Conservation (phyloP, 1,284 basidiomycete genomes). For the Hortiboletus rubellus region DNA sequence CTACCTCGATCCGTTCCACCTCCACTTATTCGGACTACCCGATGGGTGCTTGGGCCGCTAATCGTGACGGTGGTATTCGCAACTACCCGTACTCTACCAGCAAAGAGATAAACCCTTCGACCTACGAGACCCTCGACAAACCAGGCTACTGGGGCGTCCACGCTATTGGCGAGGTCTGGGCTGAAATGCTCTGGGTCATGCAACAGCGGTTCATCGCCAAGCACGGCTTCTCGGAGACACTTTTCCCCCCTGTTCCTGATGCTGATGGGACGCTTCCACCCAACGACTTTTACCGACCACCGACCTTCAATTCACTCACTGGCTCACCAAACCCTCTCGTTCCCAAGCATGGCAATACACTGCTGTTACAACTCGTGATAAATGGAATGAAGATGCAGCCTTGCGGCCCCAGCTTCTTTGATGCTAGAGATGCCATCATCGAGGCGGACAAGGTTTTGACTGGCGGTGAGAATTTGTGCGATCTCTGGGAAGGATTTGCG, state of each 20-base stretch:
- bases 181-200: conserved; percentile 88
- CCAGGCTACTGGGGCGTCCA: conserved; percentile 92
- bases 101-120: conserved; percentile 81
- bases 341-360: conserved; percentile 91
- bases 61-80: conserved; percentile 75
- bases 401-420: conserved; percentile 89
- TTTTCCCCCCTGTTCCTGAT: conserved; percentile 77
- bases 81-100: conserved; percentile 88
- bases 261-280: conserved; percentile 59
- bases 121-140: conserved; percentile 95
- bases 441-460: conserved; percentile 91
- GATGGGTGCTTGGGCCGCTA: conserved; percentile 96
- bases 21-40: conserved; percentile 74
- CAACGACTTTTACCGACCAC: conserved; percentile 73
- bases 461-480: conserved; percentile 89
- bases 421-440: conserved; percentile 91
- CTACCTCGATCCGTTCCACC: conserved; percentile 79
- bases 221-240: conserved; percentile 75
- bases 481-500: conserved; percentile 87
- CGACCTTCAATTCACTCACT: conserved; percentile 31
- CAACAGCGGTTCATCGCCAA: conserved; percentile 74
- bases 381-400: conserved; percentile 95
- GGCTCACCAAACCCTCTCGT: conserved; percentile 63
- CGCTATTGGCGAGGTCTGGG: conserved; percentile 95
- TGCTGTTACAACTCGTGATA: conserved; percentile 83